These are phyloP conservation scores for Rhizopogon sp. DNA, from an alignment of 768 basidiomycete genomes.

Conservation along the genomic window DNA sequence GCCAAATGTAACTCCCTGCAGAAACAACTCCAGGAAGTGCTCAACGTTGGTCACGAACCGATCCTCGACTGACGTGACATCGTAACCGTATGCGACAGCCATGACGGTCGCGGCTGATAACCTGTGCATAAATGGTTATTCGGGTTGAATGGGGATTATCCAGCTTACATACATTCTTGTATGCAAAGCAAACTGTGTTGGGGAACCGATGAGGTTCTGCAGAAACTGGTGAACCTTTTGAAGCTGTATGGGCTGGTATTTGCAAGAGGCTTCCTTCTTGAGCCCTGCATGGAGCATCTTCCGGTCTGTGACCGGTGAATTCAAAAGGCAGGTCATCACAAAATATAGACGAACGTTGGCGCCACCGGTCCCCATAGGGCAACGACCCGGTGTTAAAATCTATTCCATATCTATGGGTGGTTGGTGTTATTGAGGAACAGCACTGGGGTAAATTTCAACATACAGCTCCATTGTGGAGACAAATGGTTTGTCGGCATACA, in stretches of 20 bases:
- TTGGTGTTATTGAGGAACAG: background rate
- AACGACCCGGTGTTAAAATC: conserved; percentile 25
- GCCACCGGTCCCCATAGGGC: conserved; percentile 25
- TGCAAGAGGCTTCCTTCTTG: conserved; percentile 8
- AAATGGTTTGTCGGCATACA: conserved; percentile 24
- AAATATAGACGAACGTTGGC: conserved; percentile 10
- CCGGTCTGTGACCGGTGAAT: conserved; percentile 12
- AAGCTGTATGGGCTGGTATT: conserved; percentile 13
- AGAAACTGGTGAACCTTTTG: conserved; percentile 17
- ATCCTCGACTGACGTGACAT: conserved; percentile 17
- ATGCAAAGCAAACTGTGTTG: conserved; percentile 15
- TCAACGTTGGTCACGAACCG: conserved; percentile 19
- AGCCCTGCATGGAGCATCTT: conserved; percentile 18
- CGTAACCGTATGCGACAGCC: conserved; percentile 21
- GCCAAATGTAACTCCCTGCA: conserved; percentile 13
- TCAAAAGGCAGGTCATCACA: conserved; percentile 8
- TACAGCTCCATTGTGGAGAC: conserved; percentile 17
- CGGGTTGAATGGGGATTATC: background rate
- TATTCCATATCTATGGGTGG: conserved; percentile 20
- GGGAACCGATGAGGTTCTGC: conserved; percentile 14
- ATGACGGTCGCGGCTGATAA: conserved; percentile 19
- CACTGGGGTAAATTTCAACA: background rate
- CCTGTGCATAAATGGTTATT: conserved; percentile 4
- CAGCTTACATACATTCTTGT: conserved; percentile 14
- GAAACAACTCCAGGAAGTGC: conserved; percentile 8